These are phyloP conservation scores for Phialemonium atrogriseum DNA, from an alignment of 2,329 filamentous ascomycete species.

Conservation along the genomic window DNA sequence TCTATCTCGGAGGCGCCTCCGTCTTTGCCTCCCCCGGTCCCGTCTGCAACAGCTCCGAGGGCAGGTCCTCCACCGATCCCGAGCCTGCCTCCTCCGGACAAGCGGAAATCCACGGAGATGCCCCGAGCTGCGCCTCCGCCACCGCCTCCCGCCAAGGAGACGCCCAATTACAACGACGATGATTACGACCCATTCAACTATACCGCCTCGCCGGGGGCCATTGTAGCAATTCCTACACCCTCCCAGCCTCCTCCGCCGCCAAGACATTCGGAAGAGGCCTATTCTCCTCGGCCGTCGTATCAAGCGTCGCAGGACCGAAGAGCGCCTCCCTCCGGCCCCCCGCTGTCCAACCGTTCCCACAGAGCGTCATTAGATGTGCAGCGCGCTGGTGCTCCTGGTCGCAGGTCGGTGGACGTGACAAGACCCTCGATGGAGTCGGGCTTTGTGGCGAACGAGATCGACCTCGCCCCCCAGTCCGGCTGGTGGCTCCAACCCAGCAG, in stretches of 20 bases:
- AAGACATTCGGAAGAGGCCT: conserved; percentile 35
- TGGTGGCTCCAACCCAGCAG: conserved; percentile 86
- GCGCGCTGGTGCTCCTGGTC: conserved; percentile 34
- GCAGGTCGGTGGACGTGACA: conserved; percentile 64
- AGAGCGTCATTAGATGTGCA: conserved; percentile 55
- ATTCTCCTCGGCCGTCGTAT: conserved; percentile 38
- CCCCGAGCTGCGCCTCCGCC: conserved; percentile 65
- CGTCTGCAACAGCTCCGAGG: conserved; percentile 44
- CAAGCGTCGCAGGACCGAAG: conserved; percentile 36
- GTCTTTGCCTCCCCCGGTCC: conserved; percentile 46
- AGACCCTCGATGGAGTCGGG: conserved; percentile 71
- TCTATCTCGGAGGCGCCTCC: conserved; percentile 37
- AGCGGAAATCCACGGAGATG: conserved; percentile 59
- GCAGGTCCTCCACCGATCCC: conserved; percentile 56
- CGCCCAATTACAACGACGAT: conserved; percentile 39
- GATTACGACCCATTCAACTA: conserved; percentile 65
- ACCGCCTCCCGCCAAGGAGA: conserved; percentile 42
- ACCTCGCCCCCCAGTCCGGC: conserved; percentile 61
- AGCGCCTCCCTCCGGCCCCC: conserved; percentile 28
- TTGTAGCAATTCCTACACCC: conserved; percentile 16
- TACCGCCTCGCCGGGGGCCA: conserved; percentile 23
- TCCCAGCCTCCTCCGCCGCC: conserved; percentile 23
- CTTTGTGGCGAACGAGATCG: conserved; percentile 81
- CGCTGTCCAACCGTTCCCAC: conserved; percentile 25
- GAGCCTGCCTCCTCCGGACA: conserved; percentile 43